These are phyloP conservation scores for Flagelloscypha sp. DNA, from an alignment of 768 basidiomycete genomes.

Conservation along the genomic window DNA sequence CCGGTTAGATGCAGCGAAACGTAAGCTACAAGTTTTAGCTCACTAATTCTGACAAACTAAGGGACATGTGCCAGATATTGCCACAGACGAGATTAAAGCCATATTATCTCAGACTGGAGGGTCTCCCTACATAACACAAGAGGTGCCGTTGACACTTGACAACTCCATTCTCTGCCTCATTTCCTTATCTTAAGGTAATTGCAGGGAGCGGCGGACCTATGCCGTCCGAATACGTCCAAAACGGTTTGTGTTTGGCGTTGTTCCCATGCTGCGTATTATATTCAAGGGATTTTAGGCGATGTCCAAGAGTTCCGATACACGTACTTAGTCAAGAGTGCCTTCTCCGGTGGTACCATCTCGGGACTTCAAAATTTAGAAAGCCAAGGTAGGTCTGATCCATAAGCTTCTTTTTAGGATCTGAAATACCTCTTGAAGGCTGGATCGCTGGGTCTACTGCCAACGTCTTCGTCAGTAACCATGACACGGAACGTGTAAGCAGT, in stretches of 20 bases:
- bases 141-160: too few relatives aligned
- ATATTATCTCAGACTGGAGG: constrained; percentile 37
- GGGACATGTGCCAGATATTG: constrained; percentile 36
- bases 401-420: neutral
- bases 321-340: constrained; percentile 40
- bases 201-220: constrained; percentile 43
- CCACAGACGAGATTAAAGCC: constrained; percentile 42
- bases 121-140: constrained; percentile 55
- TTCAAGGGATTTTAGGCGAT: constrained; percentile 30
- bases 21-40: constrained; percentile 23
- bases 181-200: constrained; percentile 27
- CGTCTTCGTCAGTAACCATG: constrained; percentile 62
- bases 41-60: neutral
- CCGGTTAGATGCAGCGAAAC: constrained; percentile 58
- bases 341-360: constrained; percentile 42
- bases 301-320: constrained; percentile 72
- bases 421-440: constrained; percentile 37
- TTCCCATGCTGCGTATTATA: neutral
- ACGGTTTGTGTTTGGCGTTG: constrained; percentile 25
- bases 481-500: constrained; percentile 48
- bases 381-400: constrained; percentile 26
- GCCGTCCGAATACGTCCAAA: constrained; percentile 47
- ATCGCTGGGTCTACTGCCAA: constrained; percentile 45
- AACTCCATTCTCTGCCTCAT: too few relatives aligned
- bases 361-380: constrained; percentile 43